Conservation (phyloP, 2,329 filamentous ascomycete genomes). For the Basipetospora chlamydospora region DNA sequence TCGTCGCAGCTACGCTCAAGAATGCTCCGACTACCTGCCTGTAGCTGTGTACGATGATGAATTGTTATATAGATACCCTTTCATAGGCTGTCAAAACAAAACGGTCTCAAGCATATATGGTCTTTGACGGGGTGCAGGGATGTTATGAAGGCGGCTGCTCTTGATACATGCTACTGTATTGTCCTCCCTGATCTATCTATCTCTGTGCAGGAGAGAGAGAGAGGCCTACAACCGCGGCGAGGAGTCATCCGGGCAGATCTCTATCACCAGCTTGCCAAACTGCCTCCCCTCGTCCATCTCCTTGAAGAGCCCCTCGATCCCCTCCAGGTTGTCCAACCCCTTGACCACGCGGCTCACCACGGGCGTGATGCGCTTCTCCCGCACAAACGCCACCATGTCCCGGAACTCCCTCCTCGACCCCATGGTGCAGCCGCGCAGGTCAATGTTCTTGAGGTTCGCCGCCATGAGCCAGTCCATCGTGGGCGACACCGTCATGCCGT, state of each 20-base stretch:
- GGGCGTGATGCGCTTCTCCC: constrained; percentile 56
- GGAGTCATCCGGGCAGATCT: constrained; percentile 30
- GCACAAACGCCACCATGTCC: constrained; percentile 81
- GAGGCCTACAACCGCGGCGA: constrained; percentile 26
- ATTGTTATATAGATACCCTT: constrained; percentile 4
- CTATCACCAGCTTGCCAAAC: constrained; percentile 85
- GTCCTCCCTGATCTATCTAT: too few species aligned
- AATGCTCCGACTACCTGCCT: too few species aligned
- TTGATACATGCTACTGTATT: too few species aligned
- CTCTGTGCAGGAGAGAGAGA: too few species aligned
- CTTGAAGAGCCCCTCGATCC: constrained; percentile 69
- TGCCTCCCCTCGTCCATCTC: constrained; percentile 78
- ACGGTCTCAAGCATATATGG: neutral
- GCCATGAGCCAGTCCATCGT: constrained; percentile 79
- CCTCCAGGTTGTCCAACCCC: constrained; percentile 61
- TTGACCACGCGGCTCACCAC: constrained; percentile 61
- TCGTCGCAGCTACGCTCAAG: too few species aligned
- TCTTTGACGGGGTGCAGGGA: constrained; percentile 2
- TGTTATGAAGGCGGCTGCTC: too few species aligned
- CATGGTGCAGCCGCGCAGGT: constrained; percentile 80
- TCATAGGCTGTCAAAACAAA: neutral
- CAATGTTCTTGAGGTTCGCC: constrained; percentile 75
- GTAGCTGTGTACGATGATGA: constrained; percentile 2
- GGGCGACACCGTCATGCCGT: constrained; percentile 81
- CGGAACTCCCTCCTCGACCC: constrained; percentile 76